Evolutionary conservation across 768 basidiomycete genomes (phyloP).

Genomic region (Naganishia antarctica): DNA sequence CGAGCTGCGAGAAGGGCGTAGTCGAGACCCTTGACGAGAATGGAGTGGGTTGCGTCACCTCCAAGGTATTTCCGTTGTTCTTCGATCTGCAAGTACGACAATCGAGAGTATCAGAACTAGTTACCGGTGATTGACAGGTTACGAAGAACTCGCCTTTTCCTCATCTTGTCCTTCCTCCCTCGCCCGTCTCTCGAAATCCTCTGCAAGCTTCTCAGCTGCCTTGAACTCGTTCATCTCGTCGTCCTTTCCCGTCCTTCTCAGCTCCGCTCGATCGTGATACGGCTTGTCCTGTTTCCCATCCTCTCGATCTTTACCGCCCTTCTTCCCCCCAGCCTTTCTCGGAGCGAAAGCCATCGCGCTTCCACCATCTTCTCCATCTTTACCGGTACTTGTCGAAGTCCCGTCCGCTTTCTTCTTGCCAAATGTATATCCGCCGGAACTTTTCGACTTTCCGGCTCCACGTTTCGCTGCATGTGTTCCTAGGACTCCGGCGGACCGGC

Average conservation of each 20-base stretch:
- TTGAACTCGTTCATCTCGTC: slow-evolving; percentile 34
- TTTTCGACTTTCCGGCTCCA: slow-evolving; percentile 26
- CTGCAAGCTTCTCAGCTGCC: slow-evolving; percentile 52
- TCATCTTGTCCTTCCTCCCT: slow-evolving; percentile 59
- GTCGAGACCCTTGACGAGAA: slow-evolving; percentile 80
- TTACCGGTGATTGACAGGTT: too few species aligned
- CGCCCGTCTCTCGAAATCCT: slow-evolving; percentile 69
- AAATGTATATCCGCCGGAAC: slow-evolving; percentile 32
- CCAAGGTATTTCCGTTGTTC: slow-evolving; percentile 71
- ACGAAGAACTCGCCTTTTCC: slow-evolving; percentile 60
- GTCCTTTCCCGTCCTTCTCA: slow-evolving; percentile 42
- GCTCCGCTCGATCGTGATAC: slow-evolving; percentile 48
- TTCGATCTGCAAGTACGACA: slow-evolving; percentile 60
- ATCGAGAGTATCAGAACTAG: too few species aligned
- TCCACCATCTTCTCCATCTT: slow-evolving; percentile 12
- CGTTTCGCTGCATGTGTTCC: slow-evolving; percentile 28
- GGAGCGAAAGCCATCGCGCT: slow-evolving; percentile 35
- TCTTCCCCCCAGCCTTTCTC: slow-evolving; percentile 34
- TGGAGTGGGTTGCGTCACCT: slow-evolving; percentile 76
- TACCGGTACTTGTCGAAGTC: slow-evolving; percentile 28
- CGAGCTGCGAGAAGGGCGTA: slow-evolving; percentile 77
- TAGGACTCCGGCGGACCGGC: slow-evolving; percentile 30
- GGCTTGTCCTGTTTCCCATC: slow-evolving; percentile 36
- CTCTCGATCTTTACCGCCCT: slow-evolving; percentile 41
- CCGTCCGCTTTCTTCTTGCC: slow-evolving; percentile 18